Conservation (phyloP, 768 basidiomycete species). For the Goffeauzyma gilvescens region DNA sequence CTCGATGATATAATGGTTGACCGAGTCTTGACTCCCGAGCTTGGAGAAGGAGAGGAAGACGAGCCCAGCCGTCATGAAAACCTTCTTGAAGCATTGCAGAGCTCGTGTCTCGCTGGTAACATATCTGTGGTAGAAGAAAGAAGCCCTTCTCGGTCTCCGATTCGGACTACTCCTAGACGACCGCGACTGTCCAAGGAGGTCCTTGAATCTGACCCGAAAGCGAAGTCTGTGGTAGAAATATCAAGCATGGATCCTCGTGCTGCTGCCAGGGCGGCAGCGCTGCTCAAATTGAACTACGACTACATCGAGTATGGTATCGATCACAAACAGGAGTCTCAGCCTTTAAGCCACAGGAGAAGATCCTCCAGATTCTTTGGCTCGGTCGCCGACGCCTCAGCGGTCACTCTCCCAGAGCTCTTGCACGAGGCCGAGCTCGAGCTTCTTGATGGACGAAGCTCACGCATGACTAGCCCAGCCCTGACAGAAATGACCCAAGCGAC, state of each 20-base stretch:
- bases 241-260: conserved; percentile 59
- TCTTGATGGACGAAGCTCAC: conserved; percentile 2
- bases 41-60: no score
- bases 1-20: no score
- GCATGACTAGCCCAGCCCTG: neutral
- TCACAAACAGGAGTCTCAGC: conserved; percentile 20
- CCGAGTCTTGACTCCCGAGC: no score
- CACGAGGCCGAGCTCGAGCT: conserved; percentile 41
- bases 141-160: no score
- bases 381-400: conserved; percentile 38
- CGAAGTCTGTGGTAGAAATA: conserved; percentile 50
- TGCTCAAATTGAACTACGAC: conserved; percentile 68
- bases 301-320: conserved; percentile 47
- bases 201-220: conserved; percentile 11
- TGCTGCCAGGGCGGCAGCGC: conserved; percentile 70
- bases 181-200: no score
- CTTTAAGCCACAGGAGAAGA: conserved; percentile 38
- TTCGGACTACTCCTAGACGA: no score
- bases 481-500: neutral
- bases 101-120: no score
- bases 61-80: no score
- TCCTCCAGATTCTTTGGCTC: conserved; percentile 22
- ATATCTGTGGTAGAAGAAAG: no score
- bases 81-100: no score
- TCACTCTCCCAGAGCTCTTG: conserved; percentile 42